Evolutionary conservation across 371 early-diverging fungal species (phyloP).

Genomic region (Lichtheimia ramosa): DNA sequence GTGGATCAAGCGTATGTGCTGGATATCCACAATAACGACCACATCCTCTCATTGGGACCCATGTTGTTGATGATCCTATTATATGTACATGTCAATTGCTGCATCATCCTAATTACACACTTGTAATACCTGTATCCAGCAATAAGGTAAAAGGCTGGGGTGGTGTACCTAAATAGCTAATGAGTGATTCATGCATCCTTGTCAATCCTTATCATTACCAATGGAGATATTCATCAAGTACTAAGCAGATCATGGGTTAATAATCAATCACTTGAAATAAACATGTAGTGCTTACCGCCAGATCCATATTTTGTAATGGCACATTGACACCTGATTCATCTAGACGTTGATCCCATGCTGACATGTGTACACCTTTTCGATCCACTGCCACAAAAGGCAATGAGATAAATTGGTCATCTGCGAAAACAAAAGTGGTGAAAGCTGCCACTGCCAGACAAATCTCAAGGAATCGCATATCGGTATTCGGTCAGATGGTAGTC

Average conservation of each 20-base stretch:
- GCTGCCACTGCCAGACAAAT: neutral
- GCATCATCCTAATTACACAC: neutral
- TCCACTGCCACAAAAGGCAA: constrained; percentile 14
- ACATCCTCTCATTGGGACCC: constrained; percentile 40
- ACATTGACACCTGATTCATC: constrained; percentile 9
- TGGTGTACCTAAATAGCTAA: constrained; percentile 25
- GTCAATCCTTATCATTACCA: constrained; percentile 17
- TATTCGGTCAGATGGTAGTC: neutral
- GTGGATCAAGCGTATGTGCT: constrained; percentile 19
- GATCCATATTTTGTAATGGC: constrained; percentile 17
- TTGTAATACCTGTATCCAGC: constrained; percentile 27
- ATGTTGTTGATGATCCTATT: constrained; percentile 43
- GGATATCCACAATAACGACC: constrained; percentile 38
- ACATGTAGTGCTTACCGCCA: constrained; percentile 15
- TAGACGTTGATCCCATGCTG: constrained; percentile 6
- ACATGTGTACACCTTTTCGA: constrained; percentile 12
- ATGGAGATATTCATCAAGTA: constrained; percentile 42
- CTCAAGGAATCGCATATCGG: neutral
- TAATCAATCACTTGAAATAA: neutral
- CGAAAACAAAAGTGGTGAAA: neutral
- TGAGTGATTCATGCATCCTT: neutral
- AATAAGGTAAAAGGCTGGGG: constrained; percentile 43
- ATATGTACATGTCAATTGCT: neutral
- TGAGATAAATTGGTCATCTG: constrained; percentile 10
- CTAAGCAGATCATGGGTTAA: constrained; percentile 3